Base-by-base conservation (phyloP, 331 rosid species). In the Phaseolus coccineus region DNA sequence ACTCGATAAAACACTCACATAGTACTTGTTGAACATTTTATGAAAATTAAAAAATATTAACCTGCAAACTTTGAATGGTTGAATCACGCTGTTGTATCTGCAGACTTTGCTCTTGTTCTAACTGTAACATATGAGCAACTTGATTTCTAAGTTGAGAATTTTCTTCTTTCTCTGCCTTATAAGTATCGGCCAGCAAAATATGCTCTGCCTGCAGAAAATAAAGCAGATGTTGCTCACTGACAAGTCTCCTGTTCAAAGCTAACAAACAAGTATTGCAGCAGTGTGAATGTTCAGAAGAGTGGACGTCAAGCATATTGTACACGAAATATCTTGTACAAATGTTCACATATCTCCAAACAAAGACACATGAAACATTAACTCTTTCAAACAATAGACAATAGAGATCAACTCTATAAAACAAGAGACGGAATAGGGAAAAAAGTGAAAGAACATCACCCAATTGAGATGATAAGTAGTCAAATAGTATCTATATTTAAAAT, bases 121-220 rank as follows among this genome's bases (percentile, higher is more conserved):
- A 86, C 81, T 89, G 89, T 77, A 91, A 84, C 80, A 89, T 88
- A 69, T 85, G 93, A 82, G 93, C 87, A 59, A 91, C 93, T 93
- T 91, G 93, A 91, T 87, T 91, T 84, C 88, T 86, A 77, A 91
- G 91, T 85, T 87, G 94, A 76, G 88, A 87, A 74, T 84, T 91
- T 83, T 93, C 93, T 72, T 93, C 97, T 82, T 84, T 89, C 83
- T 91, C 97, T 48, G 85, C 86, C 82, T 87, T 87, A 73, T 76
- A 81, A 79, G 86, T 87, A 73, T 91, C 97, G 56, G 79, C 82
- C 69, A 93, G 90, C 81, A 88, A 69, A 75, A 77, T 80, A 85
- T 88, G 86, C 78, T 91, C 96, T 42, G 88, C 73, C 97, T 93
- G 91, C 88, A 86, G 33, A 44, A 80, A 73, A 75, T 46, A 79